Base-by-base conservation (phyloP, 148 eudicot species). In the Agrostemma githago region DNA sequence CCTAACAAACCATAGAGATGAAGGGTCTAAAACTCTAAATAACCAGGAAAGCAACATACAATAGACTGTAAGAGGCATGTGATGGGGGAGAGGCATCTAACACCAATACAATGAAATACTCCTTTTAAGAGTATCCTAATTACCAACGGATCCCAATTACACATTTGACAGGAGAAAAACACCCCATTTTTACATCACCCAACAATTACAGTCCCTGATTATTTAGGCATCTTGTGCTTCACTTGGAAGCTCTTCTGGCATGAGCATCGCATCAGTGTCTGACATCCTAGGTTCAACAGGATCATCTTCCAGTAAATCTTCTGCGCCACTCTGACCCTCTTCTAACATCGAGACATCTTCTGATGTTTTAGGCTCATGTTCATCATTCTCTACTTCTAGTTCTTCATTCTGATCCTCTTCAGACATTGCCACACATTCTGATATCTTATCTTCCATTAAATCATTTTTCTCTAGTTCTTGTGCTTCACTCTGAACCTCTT, bases 381-480 rank as follows among this genome's bases (percentile, higher is more conserved):
- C 38, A 41, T 76, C 75, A 44, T 70, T 77, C 19, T 88, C 74
- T 62, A 53, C 54, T 66, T 76, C 75, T 75, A 71, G 16, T 17
- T 61, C 65, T 58, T 79, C 79, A 56, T 34, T 48, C 48, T 17
- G 74, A 70, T 34, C 63, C 12, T 70, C 72, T 70, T 70, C 61
- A 0, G 58, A 12, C 72, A 53, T 6, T 12, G 7, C 51, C 0
- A 39, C 51, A 71, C n/a, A 20, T 64, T 34, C 75, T 0, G 71
- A 40, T 64, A 66, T 7, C 58, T 48, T 60, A 44, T 26, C 12
- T 69, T 76, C 72, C 4, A 39, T 40, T 7, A 3, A 26, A 21
- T 40, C 39, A 54, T 71, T 73, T 66, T 76, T 76, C 20, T 87
- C 72, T 68, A 60, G 54, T 64, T 79, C 79, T 62, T 48, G n/a